phyloP scores from a whole-genome alignment of 169 alveolate species.

The Cryptosporidium sp. region DNA sequence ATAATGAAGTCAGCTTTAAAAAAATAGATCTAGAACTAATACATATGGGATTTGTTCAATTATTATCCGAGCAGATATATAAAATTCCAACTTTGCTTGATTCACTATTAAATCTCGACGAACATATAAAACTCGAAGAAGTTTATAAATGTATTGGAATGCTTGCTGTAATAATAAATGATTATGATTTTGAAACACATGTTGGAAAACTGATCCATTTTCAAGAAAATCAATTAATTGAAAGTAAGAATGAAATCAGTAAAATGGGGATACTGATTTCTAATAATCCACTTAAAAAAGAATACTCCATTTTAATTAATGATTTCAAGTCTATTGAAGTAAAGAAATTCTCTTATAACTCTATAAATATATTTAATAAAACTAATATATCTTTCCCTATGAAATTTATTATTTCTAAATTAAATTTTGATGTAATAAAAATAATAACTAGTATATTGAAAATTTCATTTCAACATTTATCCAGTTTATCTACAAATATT shows the following conservation, averaged over 20 bases:
- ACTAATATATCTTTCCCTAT: conserved; percentile 12
- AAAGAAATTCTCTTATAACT: conserved; percentile 1
- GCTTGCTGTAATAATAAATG: conserved; percentile 27
- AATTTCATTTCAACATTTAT: background rate
- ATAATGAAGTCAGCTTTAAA: background rate
- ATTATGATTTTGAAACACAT: conserved; percentile 18
- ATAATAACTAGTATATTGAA: background rate
- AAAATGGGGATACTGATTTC: conserved; percentile 27
- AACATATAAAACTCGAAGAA: background rate
- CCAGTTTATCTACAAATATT: background rate
- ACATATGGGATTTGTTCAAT: background rate
- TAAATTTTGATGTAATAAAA: background rate
- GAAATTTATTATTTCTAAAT: background rate
- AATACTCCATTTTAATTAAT: background rate
- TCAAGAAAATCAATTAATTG: conserved; percentile 2
- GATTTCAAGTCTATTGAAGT: conserved; percentile 9
- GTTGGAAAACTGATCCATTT: conserved; percentile 12
- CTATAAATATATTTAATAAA: conserved; percentile 1
- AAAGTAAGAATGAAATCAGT: background rate
- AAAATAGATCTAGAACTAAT: background rate
- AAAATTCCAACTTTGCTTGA: conserved; percentile 7
- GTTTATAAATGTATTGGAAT: conserved; percentile 34
- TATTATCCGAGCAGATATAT: conserved; percentile 14
- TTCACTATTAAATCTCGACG: background rate
- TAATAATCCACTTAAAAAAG: conserved; percentile 26